Evolutionary conservation across 163 green algal species (phyloP).

Genomic region (Scenedesmus sp.): DNA sequence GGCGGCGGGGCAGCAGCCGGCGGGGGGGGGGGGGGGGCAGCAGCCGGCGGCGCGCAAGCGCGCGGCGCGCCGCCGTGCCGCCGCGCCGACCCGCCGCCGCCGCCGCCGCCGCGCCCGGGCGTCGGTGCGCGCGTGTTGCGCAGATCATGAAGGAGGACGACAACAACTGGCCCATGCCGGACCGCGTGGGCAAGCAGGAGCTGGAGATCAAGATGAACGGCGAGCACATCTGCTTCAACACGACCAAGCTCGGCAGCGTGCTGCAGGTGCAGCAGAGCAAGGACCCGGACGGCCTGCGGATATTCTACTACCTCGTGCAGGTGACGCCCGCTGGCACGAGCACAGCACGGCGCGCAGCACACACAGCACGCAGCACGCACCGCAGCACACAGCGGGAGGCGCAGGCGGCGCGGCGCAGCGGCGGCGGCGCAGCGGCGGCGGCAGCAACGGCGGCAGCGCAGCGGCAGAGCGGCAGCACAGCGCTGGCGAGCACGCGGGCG

Average conservation of each 20-base stretch:
- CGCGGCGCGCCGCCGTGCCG: no score
- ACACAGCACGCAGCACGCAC: not conserved
- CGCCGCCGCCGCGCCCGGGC: constrained; percentile 2
- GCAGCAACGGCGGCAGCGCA: not conserved
- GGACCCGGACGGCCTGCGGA: constrained; percentile 95
- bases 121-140: not conserved
- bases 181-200: constrained; percentile 93
- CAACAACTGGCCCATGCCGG: constrained; percentile 92
- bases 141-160: constrained; percentile 98
- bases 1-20: no score
- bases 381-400: no score
- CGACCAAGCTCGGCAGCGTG: constrained; percentile 90
- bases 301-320: constrained; percentile 99
- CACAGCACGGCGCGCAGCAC: not conserved
- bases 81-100: no score
- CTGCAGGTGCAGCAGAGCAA: constrained; percentile 94
- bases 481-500: no score
- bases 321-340: constrained; percentile 55
- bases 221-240: constrained; percentile 95
- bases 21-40: no score
- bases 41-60: no score
- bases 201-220: constrained; percentile 91
- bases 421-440: not conserved
- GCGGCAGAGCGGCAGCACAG: no score
- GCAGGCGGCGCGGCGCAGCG: no score